Evolutionary conservation across 106 monocot genomes (phyloP).

Genomic region (Acanthochlamys bracteata): DNA sequence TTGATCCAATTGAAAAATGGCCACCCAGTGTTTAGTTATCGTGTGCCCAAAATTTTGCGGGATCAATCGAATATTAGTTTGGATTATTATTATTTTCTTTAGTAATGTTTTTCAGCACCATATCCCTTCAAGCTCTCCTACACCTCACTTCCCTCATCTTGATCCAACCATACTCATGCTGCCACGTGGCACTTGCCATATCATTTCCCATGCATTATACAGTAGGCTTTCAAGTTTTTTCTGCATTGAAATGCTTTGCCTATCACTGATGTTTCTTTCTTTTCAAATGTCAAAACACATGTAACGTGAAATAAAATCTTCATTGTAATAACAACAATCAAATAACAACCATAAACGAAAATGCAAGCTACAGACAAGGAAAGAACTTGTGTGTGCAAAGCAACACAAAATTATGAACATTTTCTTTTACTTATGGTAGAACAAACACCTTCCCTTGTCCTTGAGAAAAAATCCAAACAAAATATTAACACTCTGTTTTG

Average conservation of each 20-base stretch:
- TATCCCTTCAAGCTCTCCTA: constrained; percentile 14
- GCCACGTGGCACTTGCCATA: constrained; percentile 74
- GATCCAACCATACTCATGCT: constrained; percentile 31
- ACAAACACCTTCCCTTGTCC: not conserved
- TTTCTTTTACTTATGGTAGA: too few species aligned
- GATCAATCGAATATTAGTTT: not conserved
- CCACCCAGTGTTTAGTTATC: too few species aligned
- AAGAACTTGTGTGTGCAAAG: not conserved
- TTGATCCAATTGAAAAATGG: too few species aligned
- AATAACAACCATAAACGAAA: not conserved
- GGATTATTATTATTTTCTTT: too few species aligned
- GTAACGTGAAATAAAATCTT: not conserved
- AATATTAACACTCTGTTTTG: constrained; percentile 2
- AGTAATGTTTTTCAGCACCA: constrained; percentile 2
- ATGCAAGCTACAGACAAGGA: not conserved
- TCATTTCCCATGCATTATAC: constrained; percentile 35
- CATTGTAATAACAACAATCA: not conserved
- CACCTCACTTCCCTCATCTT: constrained; percentile 65
- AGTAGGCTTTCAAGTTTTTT: constrained; percentile 50
- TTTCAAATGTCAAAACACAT: not conserved
- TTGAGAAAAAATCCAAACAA: constrained; percentile 1
- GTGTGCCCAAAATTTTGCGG: not conserved
- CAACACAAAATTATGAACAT: not conserved
- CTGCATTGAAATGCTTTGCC: not conserved
- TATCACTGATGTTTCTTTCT: not conserved